phyloP scores from a whole-genome alignment of 129 eudicot species.

The Cynara cardunculus region DNA sequence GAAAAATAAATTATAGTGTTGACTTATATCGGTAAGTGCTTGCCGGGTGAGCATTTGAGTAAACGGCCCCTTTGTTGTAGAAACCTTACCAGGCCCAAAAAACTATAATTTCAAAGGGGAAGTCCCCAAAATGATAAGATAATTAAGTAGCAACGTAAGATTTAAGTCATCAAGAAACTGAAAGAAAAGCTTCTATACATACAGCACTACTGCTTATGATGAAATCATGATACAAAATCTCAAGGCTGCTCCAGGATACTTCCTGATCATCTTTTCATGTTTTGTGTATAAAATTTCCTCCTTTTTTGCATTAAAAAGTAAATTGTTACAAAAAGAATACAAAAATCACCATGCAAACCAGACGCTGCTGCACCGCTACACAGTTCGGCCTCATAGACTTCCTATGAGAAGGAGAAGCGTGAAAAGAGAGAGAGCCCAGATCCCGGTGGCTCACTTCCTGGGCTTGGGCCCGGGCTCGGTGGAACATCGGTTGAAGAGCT shows the following conservation, averaged over 20 bases:
- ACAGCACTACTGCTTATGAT: slow-evolving; percentile 24
- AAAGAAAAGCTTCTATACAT: slow-evolving; percentile 24
- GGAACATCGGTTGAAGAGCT: slow-evolving; percentile 59
- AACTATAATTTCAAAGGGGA: neutral
- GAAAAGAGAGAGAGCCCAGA: slow-evolving; percentile 77
- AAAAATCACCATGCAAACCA: slow-evolving; percentile 6
- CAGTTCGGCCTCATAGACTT: neutral
- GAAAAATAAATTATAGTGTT: too few species aligned
- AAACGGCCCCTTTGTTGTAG: too few species aligned
- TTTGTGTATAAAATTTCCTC: slow-evolving; percentile 18
- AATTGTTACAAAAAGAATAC: slow-evolving; percentile 41
- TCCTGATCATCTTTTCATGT: slow-evolving; percentile 2
- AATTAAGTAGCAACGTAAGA: neutral
- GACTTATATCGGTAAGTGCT: too few species aligned
- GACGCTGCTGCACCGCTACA: neutral
- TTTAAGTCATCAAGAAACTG: neutral
- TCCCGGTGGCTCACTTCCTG: slow-evolving; percentile 45
- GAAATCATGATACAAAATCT: slow-evolving; percentile 31
- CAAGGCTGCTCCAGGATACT: slow-evolving; percentile 14
- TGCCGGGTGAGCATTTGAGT: too few species aligned
- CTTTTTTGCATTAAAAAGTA: neutral
- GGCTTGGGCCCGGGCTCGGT: slow-evolving; percentile 46
- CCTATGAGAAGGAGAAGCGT: slow-evolving; percentile 74
- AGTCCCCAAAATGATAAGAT: neutral
- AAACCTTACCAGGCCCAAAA: neutral